Evolutionary conservation across 208 protist genomes (phyloP), one percentile per base, ranked within the genome.

Genomic region (Naegleria fowleri): DNA sequence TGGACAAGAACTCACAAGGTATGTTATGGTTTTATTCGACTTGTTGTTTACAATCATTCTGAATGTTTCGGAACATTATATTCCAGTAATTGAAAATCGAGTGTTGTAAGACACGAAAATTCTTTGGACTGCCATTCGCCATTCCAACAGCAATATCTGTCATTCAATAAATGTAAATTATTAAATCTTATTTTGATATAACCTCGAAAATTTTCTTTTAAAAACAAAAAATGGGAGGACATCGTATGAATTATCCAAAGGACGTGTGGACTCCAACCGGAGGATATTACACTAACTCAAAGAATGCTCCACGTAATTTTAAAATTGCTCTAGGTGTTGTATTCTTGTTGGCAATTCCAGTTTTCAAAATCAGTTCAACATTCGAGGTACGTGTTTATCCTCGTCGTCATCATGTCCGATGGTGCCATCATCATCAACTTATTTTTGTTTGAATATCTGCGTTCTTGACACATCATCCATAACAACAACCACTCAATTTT

Each of bases 201-300:
- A n/a, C n/a, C n/a, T n/a, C n/a, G n/a, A n/a, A n/a, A n/a, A n/a
- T n/a, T n/a, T n/a, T n/a, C 7, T 48, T 48, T 48, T 48, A 22
- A 29, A 67, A 67, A 67, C 22, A 67, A 67, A 67, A 67, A 67
- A 67, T 67, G 55, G 55, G 55, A 15, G 55, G 55, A 22, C 55
- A 67, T 67, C 55, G 55, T 67, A 67, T 67, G 55, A 67, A 67
- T 67, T 67, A 67, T 67, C 55, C 55, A 67, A 67, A 67, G 55
- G 55, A 67, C 13, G 55, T 67, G 4, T 67, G 55, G 55, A 67
- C 55, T 22, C 55, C 55, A 67, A 67, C 55, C 19, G 55, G 55
- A 29, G 55, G 55, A 4, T 67, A 67, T 29, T 67, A 67, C 55
- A 67, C 55, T 13, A 67, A 67, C 22, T 67, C 55, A 29, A 67